Conservation (phyloP, 83 land plant species). For the Larix sibirica region DNA sequence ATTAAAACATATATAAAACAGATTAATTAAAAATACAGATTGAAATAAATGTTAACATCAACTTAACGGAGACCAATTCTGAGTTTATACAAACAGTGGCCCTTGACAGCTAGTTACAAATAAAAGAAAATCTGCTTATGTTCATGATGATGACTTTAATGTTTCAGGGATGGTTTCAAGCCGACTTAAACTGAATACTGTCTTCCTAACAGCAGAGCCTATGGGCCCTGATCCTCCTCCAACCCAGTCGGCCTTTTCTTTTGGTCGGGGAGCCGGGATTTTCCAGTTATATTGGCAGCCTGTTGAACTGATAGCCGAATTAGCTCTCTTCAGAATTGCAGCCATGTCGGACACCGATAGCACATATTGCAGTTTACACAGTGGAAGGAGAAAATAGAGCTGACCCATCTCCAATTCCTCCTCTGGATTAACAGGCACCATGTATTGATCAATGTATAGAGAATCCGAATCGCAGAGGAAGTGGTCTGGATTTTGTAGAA, state of each 20-base stretch:
- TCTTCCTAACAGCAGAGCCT: neutral
- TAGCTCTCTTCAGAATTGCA: neutral
- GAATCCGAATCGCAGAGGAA: neutral
- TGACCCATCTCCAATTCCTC: slow-evolving; percentile 1
- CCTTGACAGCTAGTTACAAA: too few species aligned
- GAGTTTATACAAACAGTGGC: too few species aligned
- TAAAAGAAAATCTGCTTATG: too few species aligned
- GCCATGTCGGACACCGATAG: neutral
- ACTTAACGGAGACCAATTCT: too few species aligned
- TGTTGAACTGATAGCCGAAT: neutral
- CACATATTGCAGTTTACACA: neutral
- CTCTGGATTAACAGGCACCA: neutral
- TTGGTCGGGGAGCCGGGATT: neutral
- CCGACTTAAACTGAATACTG: neutral
- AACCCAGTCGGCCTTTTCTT: neutral
- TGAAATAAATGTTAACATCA: too few species aligned
- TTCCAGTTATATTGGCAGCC: neutral
- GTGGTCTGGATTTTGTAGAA: neutral
- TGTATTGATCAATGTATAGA: neutral
- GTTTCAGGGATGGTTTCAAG: neutral
- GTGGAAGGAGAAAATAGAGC: neutral
- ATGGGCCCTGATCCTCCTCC: neutral
- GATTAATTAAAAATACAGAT: too few species aligned
- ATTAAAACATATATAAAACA: too few species aligned
- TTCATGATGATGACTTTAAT: too few species aligned